These are phyloP conservation scores for Clonostachys solani DNA, from an alignment of 2,329 filamentous ascomycete species.

Conservation along the genomic window DNA sequence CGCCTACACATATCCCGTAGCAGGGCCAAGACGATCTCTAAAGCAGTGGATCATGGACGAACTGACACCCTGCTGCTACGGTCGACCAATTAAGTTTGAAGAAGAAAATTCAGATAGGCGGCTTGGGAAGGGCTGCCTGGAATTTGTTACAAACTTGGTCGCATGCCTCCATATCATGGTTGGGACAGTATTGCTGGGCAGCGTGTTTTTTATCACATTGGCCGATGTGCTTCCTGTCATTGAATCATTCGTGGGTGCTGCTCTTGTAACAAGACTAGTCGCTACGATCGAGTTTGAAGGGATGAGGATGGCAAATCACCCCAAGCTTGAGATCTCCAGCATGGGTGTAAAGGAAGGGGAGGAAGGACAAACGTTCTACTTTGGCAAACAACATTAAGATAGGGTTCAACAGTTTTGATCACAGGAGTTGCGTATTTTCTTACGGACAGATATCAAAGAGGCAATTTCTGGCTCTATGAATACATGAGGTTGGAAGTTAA, in stretches of 20 bases:
- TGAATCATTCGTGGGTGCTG: not conserved
- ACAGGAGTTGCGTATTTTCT: too few species aligned
- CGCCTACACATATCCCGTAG: not conserved
- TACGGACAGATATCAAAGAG: too few species aligned
- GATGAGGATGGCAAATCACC: too few species aligned
- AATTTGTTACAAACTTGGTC: not conserved
- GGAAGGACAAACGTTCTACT: too few species aligned
- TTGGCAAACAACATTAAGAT: too few species aligned
- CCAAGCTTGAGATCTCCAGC: too few species aligned
- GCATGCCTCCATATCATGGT: not conserved
- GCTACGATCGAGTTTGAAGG: not conserved
- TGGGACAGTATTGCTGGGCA: not conserved
- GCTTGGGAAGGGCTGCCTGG: not conserved
- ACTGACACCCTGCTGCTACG: not conserved
- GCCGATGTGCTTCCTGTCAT: not conserved
- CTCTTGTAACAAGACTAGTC: not conserved
- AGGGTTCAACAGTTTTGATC: too few species aligned
- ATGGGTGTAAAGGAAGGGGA: too few species aligned
- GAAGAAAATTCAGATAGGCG: not conserved
- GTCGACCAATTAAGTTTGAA: too few species aligned
- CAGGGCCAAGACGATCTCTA: not conserved
- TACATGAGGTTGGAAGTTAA: too few species aligned
- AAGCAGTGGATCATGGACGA: not conserved
- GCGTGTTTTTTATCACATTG: not conserved
- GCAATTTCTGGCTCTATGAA: too few species aligned